Base-by-base conservation (phyloP, 352 stramenopile species). In the Globisporangium emineosum region DNA sequence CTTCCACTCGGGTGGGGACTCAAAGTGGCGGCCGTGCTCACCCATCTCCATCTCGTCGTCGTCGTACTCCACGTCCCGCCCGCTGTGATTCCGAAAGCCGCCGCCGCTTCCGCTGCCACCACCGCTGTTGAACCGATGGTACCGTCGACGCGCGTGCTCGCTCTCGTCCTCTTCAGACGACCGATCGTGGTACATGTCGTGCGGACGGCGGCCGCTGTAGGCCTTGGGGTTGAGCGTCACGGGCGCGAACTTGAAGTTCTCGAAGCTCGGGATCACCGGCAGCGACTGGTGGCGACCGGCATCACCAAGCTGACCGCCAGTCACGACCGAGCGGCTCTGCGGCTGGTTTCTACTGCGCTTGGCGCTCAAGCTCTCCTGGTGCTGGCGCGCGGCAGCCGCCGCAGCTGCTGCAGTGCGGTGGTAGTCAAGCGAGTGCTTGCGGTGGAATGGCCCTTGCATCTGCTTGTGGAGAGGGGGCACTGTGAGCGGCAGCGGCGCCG, bases 1-100 rank as follows among this genome's bases (percentile, higher is more conserved):
- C 30, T 86, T 83, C 86, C 86, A 94, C 59, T 88, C 80, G 7
- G 82, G 82, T 21, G 83, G 76, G 23, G 75, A 78, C 55, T 89
- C 78, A 58, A 86, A 79, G 12, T 51, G 53, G 17, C 29, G n/a
- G 5, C 40, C 17, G n/a, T 23, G n/a, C 17, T 47, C n/a, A n/a
- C n/a, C 40, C 5, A 47, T 23, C 17, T 37, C 17, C n/a, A 7
- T 23, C 19, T 35, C 12, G 15, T 65, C 49, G 25, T 54, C 40
- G 8, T 70, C 55, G 2, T 63, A 52, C 30, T 63, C 54, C 29
- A 37, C 23, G 17, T 57, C 69, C 25, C 63, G 61, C 19, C 70
- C 59, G 8, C 61, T 49, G 52, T n/a, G n/a, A 45, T 58, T 43
- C 52, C 52, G 29, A 12, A 30, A 58, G 30, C 30, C 30, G 6